phyloP scores from a whole-genome alignment of 2,329 filamentous ascomycete species.

The Aureobasidium leucospermi region DNA sequence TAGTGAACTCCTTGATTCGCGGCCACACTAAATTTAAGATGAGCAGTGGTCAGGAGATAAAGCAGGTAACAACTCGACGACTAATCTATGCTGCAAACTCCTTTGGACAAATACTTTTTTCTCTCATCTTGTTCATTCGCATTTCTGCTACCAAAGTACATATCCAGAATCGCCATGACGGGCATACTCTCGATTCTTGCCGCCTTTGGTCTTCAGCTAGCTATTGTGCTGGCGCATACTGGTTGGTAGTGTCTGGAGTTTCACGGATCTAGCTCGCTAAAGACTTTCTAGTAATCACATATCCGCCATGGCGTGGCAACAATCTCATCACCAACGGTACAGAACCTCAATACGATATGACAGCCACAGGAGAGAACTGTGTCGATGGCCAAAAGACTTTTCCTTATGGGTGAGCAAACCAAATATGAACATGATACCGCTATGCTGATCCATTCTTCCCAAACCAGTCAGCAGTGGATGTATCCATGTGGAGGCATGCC shows the following conservation, averaged over 20 bases:
- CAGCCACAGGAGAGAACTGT: constrained; percentile 39
- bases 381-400: constrained; percentile 45
- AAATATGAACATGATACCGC: not conserved
- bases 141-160: not conserved
- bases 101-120: not conserved
- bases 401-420: constrained; percentile 53
- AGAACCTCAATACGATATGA: constrained; percentile 29
- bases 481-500: constrained; percentile 87
- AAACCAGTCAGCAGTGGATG: constrained; percentile 73
- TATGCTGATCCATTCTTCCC: not conserved
- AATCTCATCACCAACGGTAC: constrained; percentile 70
- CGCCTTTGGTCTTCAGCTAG: not conserved
- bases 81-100: no score
- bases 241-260: not conserved
- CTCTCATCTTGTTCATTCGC: not conserved
- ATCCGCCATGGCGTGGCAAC: constrained; percentile 81
- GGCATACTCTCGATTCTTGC: not conserved
- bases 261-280: not conserved
- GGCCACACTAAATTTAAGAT: no score
- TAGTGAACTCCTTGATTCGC: no score
- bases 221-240: not conserved
- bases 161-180: not conserved
- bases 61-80: no score
- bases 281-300: constrained; percentile 77
- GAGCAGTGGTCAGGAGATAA: no score